Conservation (phyloP, 495 filamentous ascomycete species). For the Aspergillus baeticus region DNA sequence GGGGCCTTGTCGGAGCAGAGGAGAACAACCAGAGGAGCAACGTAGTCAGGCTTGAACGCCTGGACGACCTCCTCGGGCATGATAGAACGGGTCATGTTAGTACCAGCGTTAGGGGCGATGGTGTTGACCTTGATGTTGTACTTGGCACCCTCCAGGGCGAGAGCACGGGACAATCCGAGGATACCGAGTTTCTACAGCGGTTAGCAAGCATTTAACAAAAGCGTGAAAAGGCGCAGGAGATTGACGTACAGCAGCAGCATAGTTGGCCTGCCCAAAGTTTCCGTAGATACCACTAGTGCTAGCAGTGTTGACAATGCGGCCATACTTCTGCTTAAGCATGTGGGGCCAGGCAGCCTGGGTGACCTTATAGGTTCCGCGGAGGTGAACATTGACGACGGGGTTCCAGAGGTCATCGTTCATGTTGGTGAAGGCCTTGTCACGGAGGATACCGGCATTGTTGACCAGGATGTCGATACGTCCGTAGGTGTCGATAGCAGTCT, state of each 20-base stretch:
- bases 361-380: constrained; percentile 93
- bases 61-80: constrained; percentile 98
- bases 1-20: constrained; percentile 88
- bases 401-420: constrained; percentile 97
- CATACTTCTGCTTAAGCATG: constrained; percentile 98
- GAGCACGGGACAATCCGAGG: constrained; percentile 87
- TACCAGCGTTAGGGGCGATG: constrained; percentile 96
- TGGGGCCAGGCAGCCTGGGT: constrained; percentile 98
- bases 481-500: constrained; percentile 88
- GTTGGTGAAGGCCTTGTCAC: constrained; percentile 97
- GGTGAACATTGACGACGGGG: constrained; percentile 86
- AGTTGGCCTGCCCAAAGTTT: constrained; percentile 99
- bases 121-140: constrained; percentile 99
- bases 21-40: constrained; percentile 86
- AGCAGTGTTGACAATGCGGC: constrained; percentile 93
- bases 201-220: background rate
- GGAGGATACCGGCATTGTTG: constrained; percentile 97
- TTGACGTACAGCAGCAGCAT: constrained; percentile 78
- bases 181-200: constrained; percentile 73
- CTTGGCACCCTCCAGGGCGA: constrained; percentile 91
- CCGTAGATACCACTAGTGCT: constrained; percentile 97
- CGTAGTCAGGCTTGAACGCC: constrained; percentile 99
- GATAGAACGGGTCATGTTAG: constrained; percentile 91
- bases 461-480: constrained; percentile 92
- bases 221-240: background rate